Base-by-base conservation (phyloP, 352 stramenopile genomes). In the Globisporangium canariense region DNA sequence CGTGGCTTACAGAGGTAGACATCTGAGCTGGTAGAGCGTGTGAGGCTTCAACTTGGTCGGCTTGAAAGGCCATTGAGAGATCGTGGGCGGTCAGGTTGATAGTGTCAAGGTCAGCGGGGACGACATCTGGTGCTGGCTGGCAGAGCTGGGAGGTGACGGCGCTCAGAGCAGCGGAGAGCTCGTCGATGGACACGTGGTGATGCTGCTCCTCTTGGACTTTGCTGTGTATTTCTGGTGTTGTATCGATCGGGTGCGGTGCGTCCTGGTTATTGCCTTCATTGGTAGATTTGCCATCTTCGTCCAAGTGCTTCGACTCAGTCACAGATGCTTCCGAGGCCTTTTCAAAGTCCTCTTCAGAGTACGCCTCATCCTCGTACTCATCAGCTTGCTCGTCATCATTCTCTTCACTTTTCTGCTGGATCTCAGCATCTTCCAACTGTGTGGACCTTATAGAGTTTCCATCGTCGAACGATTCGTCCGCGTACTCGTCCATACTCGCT, bases 381-480 rank as follows among this genome's bases (percentile, higher is more conserved):
- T 66, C 46, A 30, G 3, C 38, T 40, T 32, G 38, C 14, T 64
- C 43, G 13, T 45, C 50, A 20, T 45, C 32, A 20, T 18, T 25
- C 14, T n/a, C 22, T 30, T 34, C 6, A 13, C 14, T 30, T 18
- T 40, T 34, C 6, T 14, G n/a, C 20, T 46, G 20, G 16, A 6
- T 41, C 1, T 59, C 28, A 5, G 18, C 53, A 9, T 61, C 49
- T 41, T 67, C 50, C 4, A 20, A 18, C 16, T 46, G 3, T 49
- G 18, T 64, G 25, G 61, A 73, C 2, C 50, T 18, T 38, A 50
- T 46, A 20, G 69, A 70, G 3, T 75, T 66, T 13, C 25, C 69
- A 45, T 73, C 71, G 22, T 78, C 76, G 43, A 87, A 89, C 7
- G 73, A 78, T 34, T 85, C 79, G 34, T 85, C 73, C n/a, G 72